Base-by-base conservation (phyloP, 2,329 filamentous ascomycete species). In the Teratosphaeria pseudoeucalypti region DNA sequence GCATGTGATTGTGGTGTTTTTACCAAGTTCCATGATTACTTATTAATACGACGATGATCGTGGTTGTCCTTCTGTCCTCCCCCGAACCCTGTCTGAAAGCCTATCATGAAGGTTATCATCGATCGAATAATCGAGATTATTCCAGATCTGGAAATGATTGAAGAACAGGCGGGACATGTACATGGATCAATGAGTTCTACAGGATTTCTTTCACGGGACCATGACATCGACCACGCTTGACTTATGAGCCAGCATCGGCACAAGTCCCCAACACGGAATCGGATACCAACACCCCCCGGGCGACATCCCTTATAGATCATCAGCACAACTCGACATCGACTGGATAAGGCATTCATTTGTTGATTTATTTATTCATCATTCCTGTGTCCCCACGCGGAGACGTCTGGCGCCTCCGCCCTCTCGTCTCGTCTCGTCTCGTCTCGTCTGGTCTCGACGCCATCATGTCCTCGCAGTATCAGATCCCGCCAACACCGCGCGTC, bases 401-500 rank as follows among this genome's bases (percentile, higher is more conserved):
- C 23, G 23, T 23, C 23, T 23, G 23, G 23, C 23, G 23, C 23
- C 23, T 23, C 23, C 23, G 23, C 23, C 29, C 1, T 29, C 11
- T 5, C 37, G 11, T 43, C 23, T 23, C 23, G 23, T 23, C 16
- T 12, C 37, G 37, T 23, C 23, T 23, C 29, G 4, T 29, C 11
- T 5, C 37, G 11, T 43, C 11, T 5, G 11, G 11, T 43, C 16
- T 14, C 37, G 37, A 55, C 53, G 4, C 53, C 10, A 55, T 27
- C 58, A 68, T 68, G 67, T 60, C 63, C 26, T 76, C 78, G 55
- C 76, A 78, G 67, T 77, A 82, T 64, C 77, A 79, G 66, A 79
- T 94, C 60, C 91, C 92, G 60, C 82, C 82, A 60, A 94, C 88
- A 59, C 91, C 91, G 69, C 87, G 90, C 70, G 89, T 96, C 66